These are phyloP conservation scores for Ogataea saltuana DNA, from an alignment of 805 yeast genomes.

Conservation along the genomic window DNA sequence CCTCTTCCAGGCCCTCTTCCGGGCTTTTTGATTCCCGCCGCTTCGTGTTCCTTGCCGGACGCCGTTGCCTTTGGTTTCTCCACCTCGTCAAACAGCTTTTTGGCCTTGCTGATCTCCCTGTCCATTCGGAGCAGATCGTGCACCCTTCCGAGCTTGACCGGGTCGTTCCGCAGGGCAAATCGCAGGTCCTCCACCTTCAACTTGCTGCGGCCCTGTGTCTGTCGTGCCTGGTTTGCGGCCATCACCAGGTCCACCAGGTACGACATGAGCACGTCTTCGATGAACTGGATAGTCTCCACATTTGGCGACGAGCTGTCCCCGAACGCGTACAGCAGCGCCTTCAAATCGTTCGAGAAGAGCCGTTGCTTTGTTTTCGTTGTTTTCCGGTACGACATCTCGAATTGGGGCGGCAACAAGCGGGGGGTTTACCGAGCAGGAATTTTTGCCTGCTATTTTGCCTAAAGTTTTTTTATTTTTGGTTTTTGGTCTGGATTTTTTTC, in stretches of 20 bases:
- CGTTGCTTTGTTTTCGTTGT: constrained; percentile 24
- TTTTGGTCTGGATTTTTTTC: neutral
- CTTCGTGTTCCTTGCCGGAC: constrained; percentile 23
- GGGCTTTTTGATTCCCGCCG: neutral
- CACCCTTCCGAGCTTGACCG: constrained; percentile 66
- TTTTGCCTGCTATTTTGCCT: neutral
- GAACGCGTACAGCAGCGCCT: constrained; percentile 64
- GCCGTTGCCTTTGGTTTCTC: constrained; percentile 43
- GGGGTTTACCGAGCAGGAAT: too few species aligned
- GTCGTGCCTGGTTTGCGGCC: constrained; percentile 53
- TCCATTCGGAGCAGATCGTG: constrained; percentile 62
- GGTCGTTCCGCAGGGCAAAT: constrained; percentile 67
- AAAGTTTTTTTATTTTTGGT: neutral
- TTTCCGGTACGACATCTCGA: constrained; percentile 14
- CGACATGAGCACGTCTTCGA: constrained; percentile 67
- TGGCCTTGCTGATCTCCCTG: constrained; percentile 62
- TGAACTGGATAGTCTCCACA: constrained; percentile 60
- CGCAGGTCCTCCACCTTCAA: constrained; percentile 72
- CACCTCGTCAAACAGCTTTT: constrained; percentile 63
- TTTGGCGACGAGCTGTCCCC: constrained; percentile 73
- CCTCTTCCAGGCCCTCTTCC: constrained; percentile 18
- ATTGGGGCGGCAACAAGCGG: too few species aligned
- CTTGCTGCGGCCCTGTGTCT: constrained; percentile 54
- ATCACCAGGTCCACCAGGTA: constrained; percentile 56
- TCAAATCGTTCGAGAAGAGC: constrained; percentile 44